Evolutionary conservation across 2,329 filamentous ascomycete genomes (phyloP).

Genomic region (Cladophialophora chaetospira): DNA sequence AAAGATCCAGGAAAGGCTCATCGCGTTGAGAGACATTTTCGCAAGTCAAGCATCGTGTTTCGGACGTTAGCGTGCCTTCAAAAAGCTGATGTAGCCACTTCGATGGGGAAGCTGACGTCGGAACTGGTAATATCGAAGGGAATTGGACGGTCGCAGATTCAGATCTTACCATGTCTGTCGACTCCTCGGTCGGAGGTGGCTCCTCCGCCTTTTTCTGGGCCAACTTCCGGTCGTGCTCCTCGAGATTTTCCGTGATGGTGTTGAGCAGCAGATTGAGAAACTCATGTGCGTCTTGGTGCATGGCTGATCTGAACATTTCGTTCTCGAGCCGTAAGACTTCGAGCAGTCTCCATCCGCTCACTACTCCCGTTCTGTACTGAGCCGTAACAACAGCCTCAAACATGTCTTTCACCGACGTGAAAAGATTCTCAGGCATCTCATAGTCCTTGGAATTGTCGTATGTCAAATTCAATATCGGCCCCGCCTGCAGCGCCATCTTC

Average conservation of each 20-base stretch:
- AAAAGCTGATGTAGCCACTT: constrained; percentile 98
- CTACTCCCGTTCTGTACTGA: constrained; percentile 78
- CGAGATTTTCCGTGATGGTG: constrained; percentile 90
- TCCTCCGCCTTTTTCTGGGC: constrained; percentile 54
- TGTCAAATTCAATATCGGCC: constrained; percentile 82
- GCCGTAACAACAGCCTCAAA: constrained; percentile 87
- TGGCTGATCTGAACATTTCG: constrained; percentile 94
- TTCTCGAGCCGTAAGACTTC: constrained; percentile 93
- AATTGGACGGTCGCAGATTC: constrained; percentile 50
- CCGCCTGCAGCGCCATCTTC: constrained; percentile 85
- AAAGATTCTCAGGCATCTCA: constrained; percentile 92
- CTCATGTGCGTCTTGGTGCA: constrained; percentile 98
- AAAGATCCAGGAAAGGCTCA: constrained; percentile 92
- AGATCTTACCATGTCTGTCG: constrained; percentile 54
- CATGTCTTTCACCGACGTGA: constrained; percentile 93
- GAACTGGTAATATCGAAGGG: constrained; percentile 36
- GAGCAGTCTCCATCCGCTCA: constrained; percentile 89
- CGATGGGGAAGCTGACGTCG: constrained; percentile 63
- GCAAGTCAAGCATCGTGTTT: constrained; percentile 94
- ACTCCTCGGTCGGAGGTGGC: constrained; percentile 38
- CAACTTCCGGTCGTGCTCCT: constrained; percentile 70
- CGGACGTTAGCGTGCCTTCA: constrained; percentile 89
- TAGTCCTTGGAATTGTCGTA: constrained; percentile 78
- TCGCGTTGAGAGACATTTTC: constrained; percentile 94
- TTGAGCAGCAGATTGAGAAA: constrained; percentile 96